Conservation (phyloP, 345 rosid species). For the Citrus hindsii region DNA sequence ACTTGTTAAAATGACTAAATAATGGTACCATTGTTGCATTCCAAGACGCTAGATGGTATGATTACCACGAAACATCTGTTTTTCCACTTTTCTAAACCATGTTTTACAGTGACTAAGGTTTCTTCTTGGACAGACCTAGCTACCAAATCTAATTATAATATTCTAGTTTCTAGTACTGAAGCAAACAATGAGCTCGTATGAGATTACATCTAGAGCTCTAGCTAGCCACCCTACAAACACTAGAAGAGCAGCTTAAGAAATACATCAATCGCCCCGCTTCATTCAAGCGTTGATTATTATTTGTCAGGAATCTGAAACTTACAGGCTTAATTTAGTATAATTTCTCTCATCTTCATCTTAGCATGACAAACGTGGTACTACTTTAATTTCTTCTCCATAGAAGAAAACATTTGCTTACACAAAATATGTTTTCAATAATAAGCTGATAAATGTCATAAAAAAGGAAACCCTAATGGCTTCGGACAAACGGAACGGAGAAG, state of each 20-base stretch:
- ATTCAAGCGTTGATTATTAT: not conserved
- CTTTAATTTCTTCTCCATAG: not conserved
- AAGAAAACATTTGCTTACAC: not conserved
- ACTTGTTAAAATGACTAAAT: not conserved
- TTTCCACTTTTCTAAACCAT: not conserved
- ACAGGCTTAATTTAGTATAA: too few species aligned
- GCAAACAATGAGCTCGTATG: not conserved
- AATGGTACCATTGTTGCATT: not conserved
- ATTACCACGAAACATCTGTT: not conserved
- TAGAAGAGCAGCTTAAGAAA: not conserved
- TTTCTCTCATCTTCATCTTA: too few species aligned
- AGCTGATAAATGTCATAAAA: not conserved
- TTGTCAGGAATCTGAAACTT: not conserved
- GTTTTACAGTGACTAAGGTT: not conserved
- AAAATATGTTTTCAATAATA: too few species aligned
- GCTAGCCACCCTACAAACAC: not conserved
- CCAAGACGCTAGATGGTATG: not conserved
- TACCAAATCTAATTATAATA: not conserved
- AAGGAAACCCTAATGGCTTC: not conserved
- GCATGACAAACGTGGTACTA: not conserved
- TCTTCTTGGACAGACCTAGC: not conserved
- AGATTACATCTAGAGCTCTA: not conserved
- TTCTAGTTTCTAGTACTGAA: not conserved
- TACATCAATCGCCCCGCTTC: not conserved
- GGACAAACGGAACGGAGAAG: too few species aligned